Evolutionary conservation across 179 eudicot species (phyloP), one percentile per base, ranked within the genome.

Genomic region (Silene coronaria): DNA sequence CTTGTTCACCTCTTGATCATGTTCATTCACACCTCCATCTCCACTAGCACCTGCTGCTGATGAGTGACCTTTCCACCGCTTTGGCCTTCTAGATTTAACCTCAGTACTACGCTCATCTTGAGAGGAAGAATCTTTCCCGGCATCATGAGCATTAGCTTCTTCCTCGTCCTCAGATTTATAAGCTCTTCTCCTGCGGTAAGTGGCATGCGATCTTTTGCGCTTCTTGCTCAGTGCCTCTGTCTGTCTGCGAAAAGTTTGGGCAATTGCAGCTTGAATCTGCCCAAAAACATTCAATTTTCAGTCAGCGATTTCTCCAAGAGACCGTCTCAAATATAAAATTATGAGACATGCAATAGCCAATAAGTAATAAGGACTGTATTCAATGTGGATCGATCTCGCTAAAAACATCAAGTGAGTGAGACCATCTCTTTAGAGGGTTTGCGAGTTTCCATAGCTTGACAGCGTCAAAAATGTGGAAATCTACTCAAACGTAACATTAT

Each of bases 261-360:
- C 91, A 74, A 93, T 91, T 67, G 91, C 83, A 70, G 82, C 95
- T 86, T 93, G 98, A 60, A 93, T 89, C 98, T 93, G 88, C 70
- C 55, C 67, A 75, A 59, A 38, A 45, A 16, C 42, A 45, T 23
- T 55, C 59, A n/a, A 55, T 55, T 55, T 5, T n/a, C 59, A 55
- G 59, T 6, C 21, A 53, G 59, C 7, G 0, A 55, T 17, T 16
- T 2, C 58, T 4, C 46, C 16, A 4, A 51, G 58, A 51, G 5
- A 51, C 58, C 6, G 58, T 51, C 58, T 51, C 58, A 51, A 6
- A 14, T 45, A 48, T 48, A 10, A 48, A 48, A 48, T 48, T 13
- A 48, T 13, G 55, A 11, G 55, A 34, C 38, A 6, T 34, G 38
- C 38, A 34, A 30, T 30, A 3, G 34, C 34, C 34, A 30, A 30